Percentiles rank a stretch among this genome's conserved stretches.
Evolutionary conservation across 345 rosid genomes (phyloP).

Genomic region (Erodium maritimum): DNA sequence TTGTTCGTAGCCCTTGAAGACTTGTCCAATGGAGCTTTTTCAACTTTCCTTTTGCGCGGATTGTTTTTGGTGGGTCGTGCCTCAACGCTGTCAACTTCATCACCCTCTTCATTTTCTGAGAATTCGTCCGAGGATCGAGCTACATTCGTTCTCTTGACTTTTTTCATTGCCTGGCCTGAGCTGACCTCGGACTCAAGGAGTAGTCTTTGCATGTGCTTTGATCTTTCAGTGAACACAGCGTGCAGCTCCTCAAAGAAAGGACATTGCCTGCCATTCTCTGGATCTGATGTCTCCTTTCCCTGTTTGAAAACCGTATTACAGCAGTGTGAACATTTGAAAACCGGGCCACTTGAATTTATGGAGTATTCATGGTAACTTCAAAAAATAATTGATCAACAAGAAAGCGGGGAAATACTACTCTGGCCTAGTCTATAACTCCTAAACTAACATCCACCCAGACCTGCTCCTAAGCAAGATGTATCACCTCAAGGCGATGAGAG

Average conservation of each 20-base stretch:
- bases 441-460: no score
- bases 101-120: conserved; percentile 27
- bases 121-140: conserved; percentile 24
- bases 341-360: no score
- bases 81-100: conserved; percentile 22
- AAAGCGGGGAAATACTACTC: no score
- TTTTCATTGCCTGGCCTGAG: conserved; percentile 23
- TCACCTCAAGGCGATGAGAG: no score
- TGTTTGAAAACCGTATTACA: conserved; percentile 4
- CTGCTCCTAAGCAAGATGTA: no score
- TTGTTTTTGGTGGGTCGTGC: conserved; percentile 17
- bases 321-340: no score
- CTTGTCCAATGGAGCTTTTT: conserved; percentile 10
- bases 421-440: no score
- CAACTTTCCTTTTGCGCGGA: conserved; percentile 34
- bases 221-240: conserved; percentile 31
- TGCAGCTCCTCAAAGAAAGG: conserved; percentile 49
- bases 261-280: conserved; percentile 32
- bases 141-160: conserved; percentile 15
- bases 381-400: no score
- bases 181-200: conserved; percentile 27
- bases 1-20: conserved; percentile 12
- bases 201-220: conserved; percentile 27
- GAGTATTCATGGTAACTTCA: no score
- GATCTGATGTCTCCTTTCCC: conserved; percentile 52